These are phyloP conservation scores for Cladosporium sp. DNA, from an alignment of 2,329 filamentous ascomycete species.

Conservation along the genomic window DNA sequence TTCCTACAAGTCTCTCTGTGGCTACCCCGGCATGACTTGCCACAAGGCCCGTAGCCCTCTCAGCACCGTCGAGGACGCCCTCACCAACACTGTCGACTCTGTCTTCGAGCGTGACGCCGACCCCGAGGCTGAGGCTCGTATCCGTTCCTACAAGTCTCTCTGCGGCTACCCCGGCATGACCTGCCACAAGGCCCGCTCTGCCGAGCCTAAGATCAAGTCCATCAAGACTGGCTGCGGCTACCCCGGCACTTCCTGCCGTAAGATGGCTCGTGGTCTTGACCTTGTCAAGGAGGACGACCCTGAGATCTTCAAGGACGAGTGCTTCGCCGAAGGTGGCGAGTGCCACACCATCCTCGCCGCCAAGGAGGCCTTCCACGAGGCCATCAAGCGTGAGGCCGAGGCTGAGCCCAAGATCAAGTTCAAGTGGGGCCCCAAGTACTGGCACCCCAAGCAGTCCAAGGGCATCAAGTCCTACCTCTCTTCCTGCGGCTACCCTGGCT, in stretches of 20 bases:
- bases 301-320: slow-evolving; percentile 16
- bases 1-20: slow-evolving; percentile 31
- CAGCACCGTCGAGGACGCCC: slow-evolving; percentile 33
- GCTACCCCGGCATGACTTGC: slow-evolving; percentile 40
- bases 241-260: slow-evolving; percentile 41
- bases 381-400: slow-evolving; percentile 21
- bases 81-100: slow-evolving; percentile 16
- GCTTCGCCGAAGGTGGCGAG: slow-evolving; percentile 23
- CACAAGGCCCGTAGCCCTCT: slow-evolving; percentile 42
- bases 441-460: not conserved
- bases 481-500: slow-evolving; percentile 4
- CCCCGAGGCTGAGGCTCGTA: slow-evolving; percentile 21
- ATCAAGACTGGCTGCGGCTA: slow-evolving; percentile 31
- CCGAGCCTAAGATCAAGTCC: slow-evolving; percentile 25
- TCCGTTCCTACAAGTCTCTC: slow-evolving; percentile 15
- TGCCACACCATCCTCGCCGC: slow-evolving; percentile 25
- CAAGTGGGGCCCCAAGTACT: not conserved
- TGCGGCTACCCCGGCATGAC: slow-evolving; percentile 39
- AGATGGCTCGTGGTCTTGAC: slow-evolving; percentile 36
- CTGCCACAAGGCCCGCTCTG: slow-evolving; percentile 42
- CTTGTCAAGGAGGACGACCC: slow-evolving; percentile 17
- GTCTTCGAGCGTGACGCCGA: slow-evolving; percentile 21
- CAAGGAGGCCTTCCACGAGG: slow-evolving; percentile 19
- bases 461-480: slow-evolving; percentile 6
- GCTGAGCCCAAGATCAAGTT: slow-evolving; percentile 14